Evolutionary conservation across 2,329 filamentous ascomycete species (phyloP), one percentile per base, ranked within the genome.

Genomic region (Botrytis hyacinthi): DNA sequence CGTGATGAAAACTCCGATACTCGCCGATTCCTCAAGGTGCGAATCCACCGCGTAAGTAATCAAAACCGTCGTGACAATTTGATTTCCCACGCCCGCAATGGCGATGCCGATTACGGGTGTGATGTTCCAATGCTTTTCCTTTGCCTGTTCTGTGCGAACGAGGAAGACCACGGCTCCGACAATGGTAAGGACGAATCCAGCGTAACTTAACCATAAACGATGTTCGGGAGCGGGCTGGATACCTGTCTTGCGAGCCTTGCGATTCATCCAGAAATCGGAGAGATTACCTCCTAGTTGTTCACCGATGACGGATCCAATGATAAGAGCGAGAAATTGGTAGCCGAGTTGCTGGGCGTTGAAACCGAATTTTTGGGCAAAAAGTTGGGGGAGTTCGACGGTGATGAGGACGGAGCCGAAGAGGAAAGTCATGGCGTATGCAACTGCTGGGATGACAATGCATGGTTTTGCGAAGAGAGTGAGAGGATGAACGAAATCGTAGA

Each of bases 401-500:
- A 85, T 81, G 76, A 89, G 81, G 22, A 89, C 84, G 60, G 83
- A 85, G 48, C 80, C 83, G 77, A 87, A 90, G 5, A 87, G 82
- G 79, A 90, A 90, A 12, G 88, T 82, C 84, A 90, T 87, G 10
- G 86, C 81, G 78, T 90, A 89, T 8, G 86, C 84, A n/a, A 82
- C 78, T 0, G 87, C 83, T 0, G 88, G 86, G 6, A 89, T 82
- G 51, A 86, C 75, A 32, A 89, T 84, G 46, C 84, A 85, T 0
- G 84, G 81, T 70, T 84, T 84, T 4, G 81, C 80, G 69, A 83
- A 83, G 12, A 89, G 81, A 37, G 66, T 63, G 8, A 82, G 80
- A 1, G 88, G 87, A 26, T 85, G 84, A 65, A 89, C 78, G 74
- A 90, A 90, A 71, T 89, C 87, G 60, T 79, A 80, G 59, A 79